phyloP scores from a whole-genome alignment of 192 early-diverging fungal genomes.

The Neocallimastix lanati region DNA sequence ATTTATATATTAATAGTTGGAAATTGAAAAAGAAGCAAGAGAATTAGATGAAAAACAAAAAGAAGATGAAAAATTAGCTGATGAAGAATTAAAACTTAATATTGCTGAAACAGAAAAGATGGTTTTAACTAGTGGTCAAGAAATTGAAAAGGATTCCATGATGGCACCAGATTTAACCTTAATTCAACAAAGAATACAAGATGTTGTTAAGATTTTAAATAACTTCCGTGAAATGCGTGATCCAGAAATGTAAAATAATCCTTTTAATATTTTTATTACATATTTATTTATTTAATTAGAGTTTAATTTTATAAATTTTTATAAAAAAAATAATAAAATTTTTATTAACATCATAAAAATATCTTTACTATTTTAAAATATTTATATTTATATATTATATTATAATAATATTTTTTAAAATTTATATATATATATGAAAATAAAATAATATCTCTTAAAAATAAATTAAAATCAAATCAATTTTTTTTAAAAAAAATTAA shows the following conservation, averaged over 20 bases:
- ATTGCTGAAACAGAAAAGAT: conserved; percentile 50
- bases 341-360: too few relatives aligned
- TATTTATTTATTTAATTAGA: too few relatives aligned
- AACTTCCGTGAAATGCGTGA: conserved; percentile 78
- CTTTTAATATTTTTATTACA: too few relatives aligned
- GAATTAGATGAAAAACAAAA: conserved; percentile 34
- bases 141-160: conserved; percentile 34
- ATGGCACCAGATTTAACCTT: conserved; percentile 45
- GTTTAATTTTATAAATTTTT: too few relatives aligned
- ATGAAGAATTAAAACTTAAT: conserved; percentile 56
- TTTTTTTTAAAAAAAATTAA: too few relatives aligned
- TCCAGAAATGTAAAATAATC: conserved; percentile 22
- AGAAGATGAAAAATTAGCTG: conserved; percentile 51
- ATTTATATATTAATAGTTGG: neutral
- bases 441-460: too few relatives aligned
- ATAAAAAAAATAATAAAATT: too few relatives aligned
- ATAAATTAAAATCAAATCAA: too few relatives aligned
- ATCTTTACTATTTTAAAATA: too few relatives aligned
- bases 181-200: conserved; percentile 74
- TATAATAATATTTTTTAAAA: too few relatives aligned
- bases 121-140: conserved; percentile 47
- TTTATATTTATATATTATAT: too few relatives aligned
- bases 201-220: conserved; percentile 70
- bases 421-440: too few relatives aligned
- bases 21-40: conserved; percentile 57